Evolutionary conservation across 108 stramenopile species (phyloP).

Genomic region (Cylindrotheca closterium): DNA sequence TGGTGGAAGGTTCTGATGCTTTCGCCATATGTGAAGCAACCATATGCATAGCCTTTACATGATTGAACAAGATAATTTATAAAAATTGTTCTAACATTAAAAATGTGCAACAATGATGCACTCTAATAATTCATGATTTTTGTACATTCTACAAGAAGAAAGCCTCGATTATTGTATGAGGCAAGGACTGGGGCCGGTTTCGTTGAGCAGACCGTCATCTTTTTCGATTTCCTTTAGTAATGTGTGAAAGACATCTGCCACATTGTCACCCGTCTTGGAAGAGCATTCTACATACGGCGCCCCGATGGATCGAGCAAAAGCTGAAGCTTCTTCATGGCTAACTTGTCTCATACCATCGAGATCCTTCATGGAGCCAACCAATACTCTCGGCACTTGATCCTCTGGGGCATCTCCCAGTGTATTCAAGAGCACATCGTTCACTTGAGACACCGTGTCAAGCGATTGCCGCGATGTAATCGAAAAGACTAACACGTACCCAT

Average conservation of each 20-base stretch:
- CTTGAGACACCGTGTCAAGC: conserved; percentile 64
- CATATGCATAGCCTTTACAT: no score
- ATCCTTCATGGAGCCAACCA: conserved; percentile 87
- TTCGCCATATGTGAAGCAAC: no score
- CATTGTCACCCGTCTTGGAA: conserved; percentile 78
- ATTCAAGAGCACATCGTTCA: conserved; percentile 80
- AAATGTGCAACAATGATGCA: no score
- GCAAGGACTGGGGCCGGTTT: conserved; percentile 27
- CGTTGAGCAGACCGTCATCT: conserved; percentile 82
- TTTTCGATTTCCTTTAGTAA: conserved; percentile 87
- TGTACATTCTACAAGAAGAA: conserved; percentile 3
- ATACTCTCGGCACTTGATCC: conserved; percentile 81
- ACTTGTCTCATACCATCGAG: conserved; percentile 67
- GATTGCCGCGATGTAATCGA: conserved; percentile 72
- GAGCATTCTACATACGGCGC: conserved; percentile 87
- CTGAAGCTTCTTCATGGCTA: conserved; percentile 52
- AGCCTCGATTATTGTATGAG: conserved; percentile 55
- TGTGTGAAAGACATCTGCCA: conserved; percentile 84
- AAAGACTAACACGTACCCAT: conserved; percentile 83
- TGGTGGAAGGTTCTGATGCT: no score
- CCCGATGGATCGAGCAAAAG: conserved; percentile 66
- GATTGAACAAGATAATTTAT: no score
- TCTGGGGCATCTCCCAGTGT: conserved; percentile 83
- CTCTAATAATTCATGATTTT: background rate
- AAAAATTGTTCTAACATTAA: no score